These are phyloP conservation scores for Schizosaccharomyces osmophilus DNA, from an alignment of 805 yeast genomes.

Conservation along the genomic window DNA sequence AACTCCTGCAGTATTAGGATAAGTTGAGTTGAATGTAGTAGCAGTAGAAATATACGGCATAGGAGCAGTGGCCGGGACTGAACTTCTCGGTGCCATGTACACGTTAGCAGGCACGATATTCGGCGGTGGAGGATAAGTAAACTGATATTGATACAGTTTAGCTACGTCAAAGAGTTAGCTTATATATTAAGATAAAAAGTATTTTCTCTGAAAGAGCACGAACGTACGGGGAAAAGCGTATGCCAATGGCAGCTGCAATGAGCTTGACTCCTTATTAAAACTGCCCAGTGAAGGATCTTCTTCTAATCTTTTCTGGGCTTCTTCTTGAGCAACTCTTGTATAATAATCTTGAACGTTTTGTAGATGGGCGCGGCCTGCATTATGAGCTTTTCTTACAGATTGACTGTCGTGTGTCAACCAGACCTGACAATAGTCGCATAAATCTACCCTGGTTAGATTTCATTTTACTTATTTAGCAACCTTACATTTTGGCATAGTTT, in stretches of 20 bases:
- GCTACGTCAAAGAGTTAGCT: not conserved
- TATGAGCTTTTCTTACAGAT: slow-evolving; percentile 61
- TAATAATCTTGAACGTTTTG: slow-evolving; percentile 51
- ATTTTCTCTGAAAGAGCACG: not conserved
- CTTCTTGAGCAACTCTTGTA: slow-evolving; percentile 11
- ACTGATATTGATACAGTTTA: not conserved
- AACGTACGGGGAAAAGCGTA: slow-evolving; percentile 1
- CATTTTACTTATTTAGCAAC: not conserved
- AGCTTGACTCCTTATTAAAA: not conserved
- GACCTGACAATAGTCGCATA: slow-evolving; percentile 13
- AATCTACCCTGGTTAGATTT: not conserved
- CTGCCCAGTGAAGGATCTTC: not conserved
- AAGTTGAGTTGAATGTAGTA: too few relatives aligned
- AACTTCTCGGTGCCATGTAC: not conserved
- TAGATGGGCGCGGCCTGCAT: slow-evolving; percentile 54
- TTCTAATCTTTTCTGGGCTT: not conserved
- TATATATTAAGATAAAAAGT: not conserved
- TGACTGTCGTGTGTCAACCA: slow-evolving; percentile 71
- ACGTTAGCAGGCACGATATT: not conserved
- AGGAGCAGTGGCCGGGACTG: too few relatives aligned
- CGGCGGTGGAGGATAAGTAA: not conserved
- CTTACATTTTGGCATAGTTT: not conserved
- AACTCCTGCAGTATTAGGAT: not conserved
- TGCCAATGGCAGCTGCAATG: not conserved
- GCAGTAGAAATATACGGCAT: too few relatives aligned